Conservation (phyloP, 2,329 filamentous ascomycete species). For the Paraphoma sp. region DNA sequence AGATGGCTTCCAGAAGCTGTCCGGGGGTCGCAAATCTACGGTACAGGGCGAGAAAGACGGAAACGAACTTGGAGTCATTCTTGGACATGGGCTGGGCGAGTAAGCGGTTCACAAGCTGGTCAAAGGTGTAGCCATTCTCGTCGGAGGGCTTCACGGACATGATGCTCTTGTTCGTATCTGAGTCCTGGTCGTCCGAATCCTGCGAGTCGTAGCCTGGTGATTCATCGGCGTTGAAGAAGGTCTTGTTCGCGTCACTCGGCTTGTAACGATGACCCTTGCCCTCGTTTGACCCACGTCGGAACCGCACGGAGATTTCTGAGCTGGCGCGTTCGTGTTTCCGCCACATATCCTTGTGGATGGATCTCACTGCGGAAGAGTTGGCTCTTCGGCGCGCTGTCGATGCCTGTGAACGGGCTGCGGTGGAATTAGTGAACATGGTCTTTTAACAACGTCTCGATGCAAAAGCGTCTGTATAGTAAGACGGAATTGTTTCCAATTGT, state of each 20-base stretch:
- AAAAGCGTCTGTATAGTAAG: background rate
- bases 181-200: slow-evolving; percentile 70
- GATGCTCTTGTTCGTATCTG: slow-evolving; percentile 62
- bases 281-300: slow-evolving; percentile 36
- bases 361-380: slow-evolving; percentile 53
- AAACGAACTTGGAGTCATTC: slow-evolving; percentile 85
- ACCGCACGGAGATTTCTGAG: slow-evolving; percentile 53
- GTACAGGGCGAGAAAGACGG: slow-evolving; percentile 91
- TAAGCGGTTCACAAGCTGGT: slow-evolving; percentile 77
- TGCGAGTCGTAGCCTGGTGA: slow-evolving; percentile 71
- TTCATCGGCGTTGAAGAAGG: slow-evolving; percentile 73
- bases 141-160: slow-evolving; percentile 55
- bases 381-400: slow-evolving; percentile 51
- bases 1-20: slow-evolving; percentile 77
- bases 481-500: slow-evolving; percentile 7
- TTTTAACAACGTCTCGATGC: background rate
- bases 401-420: slow-evolving; percentile 39
- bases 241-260: slow-evolving; percentile 55
- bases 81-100: slow-evolving; percentile 82
- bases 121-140: slow-evolving; percentile 64
- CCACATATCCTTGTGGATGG: slow-evolving; percentile 48
- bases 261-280: slow-evolving; percentile 45
- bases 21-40: slow-evolving; percentile 88
- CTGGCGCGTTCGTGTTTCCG: slow-evolving; percentile 55
- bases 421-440: background rate